Conservation (phyloP, 352 stramenopile genomes). For the Phytophthora rubi region DNA sequence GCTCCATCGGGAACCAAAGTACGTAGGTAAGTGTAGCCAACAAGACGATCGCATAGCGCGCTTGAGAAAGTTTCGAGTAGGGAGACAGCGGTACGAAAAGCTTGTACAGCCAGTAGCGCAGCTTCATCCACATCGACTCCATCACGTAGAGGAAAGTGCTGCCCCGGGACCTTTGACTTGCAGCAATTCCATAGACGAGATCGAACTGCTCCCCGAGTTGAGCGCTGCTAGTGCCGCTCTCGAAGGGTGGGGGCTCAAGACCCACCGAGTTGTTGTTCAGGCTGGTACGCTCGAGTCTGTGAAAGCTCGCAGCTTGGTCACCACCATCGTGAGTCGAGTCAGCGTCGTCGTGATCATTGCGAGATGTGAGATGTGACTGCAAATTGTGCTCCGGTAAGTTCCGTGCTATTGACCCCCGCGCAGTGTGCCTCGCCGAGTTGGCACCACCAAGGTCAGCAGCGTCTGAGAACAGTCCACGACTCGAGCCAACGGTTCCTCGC, state of each 20-base stretch:
- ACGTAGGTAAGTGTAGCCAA: slow-evolving; percentile 31
- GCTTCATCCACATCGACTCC: not conserved
- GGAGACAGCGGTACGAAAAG: slow-evolving; percentile 32
- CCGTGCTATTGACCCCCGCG: not conserved
- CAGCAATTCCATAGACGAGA: slow-evolving; percentile 1
- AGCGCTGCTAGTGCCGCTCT: slow-evolving; percentile 6
- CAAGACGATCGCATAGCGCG: slow-evolving; percentile 27
- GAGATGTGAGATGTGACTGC: not conserved
- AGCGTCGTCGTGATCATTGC: not conserved
- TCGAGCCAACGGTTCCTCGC: not conserved
- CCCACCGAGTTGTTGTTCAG: not conserved
- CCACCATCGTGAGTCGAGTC: not conserved
- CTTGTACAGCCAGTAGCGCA: not conserved
- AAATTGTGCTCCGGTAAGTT: not conserved
- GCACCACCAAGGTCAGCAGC: not conserved
- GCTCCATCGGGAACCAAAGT: slow-evolving; percentile 36
- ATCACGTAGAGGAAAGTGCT: not conserved
- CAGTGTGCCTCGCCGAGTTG: not conserved
- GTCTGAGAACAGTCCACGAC: not conserved
- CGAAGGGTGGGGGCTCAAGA: not conserved
- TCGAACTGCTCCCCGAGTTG: slow-evolving; percentile 8
- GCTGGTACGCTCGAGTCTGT: not conserved
- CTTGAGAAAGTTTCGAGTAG: slow-evolving; percentile 22
- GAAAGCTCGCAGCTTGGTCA: not conserved
- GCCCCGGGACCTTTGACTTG: not conserved